These are phyloP conservation scores for Acmispon strigosus DNA, from an alignment of 306 rosid genomes.

Conservation along the genomic window DNA sequence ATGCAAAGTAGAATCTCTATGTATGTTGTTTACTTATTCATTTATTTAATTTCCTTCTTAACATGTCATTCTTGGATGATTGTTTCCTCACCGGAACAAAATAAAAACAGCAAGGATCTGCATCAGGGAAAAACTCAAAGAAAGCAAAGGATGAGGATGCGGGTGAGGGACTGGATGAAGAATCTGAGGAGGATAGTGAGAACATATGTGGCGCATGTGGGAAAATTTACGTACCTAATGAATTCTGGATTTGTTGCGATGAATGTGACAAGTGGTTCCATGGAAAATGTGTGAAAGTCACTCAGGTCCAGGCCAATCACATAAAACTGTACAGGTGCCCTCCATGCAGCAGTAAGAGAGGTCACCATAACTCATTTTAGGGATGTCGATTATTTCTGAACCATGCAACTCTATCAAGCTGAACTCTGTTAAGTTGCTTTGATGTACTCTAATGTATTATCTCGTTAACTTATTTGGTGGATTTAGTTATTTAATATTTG, in stretches of 20 bases:
- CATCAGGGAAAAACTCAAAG: slow-evolving; percentile 32
- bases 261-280: slow-evolving; percentile 49
- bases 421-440: slow-evolving; percentile 38
- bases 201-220: slow-evolving; percentile 32
- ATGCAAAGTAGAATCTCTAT: not conserved
- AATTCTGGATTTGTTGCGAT: slow-evolving; percentile 51
- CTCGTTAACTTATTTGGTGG: slow-evolving; percentile 23
- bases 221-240: slow-evolving; percentile 21
- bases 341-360: slow-evolving; percentile 35
- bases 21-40: not conserved
- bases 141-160: slow-evolving; percentile 38
- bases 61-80: not conserved
- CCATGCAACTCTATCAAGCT: slow-evolving; percentile 27
- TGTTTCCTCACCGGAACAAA: slow-evolving; percentile 8
- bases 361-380: not conserved
- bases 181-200: slow-evolving; percentile 37
- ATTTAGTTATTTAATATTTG: not conserved
- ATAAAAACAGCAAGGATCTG: slow-evolving; percentile 41
- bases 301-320: slow-evolving; percentile 35
- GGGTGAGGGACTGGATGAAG: too few relatives aligned
- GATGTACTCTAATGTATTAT: slow-evolving; percentile 22
- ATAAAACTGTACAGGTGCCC: slow-evolving; percentile 39
- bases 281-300: slow-evolving; percentile 41
- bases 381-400: slow-evolving; percentile 11
- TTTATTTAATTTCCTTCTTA: not conserved